Evolutionary conservation across 2,329 filamentous ascomycete species (phyloP).

Genomic region (Fusarium domesticum): DNA sequence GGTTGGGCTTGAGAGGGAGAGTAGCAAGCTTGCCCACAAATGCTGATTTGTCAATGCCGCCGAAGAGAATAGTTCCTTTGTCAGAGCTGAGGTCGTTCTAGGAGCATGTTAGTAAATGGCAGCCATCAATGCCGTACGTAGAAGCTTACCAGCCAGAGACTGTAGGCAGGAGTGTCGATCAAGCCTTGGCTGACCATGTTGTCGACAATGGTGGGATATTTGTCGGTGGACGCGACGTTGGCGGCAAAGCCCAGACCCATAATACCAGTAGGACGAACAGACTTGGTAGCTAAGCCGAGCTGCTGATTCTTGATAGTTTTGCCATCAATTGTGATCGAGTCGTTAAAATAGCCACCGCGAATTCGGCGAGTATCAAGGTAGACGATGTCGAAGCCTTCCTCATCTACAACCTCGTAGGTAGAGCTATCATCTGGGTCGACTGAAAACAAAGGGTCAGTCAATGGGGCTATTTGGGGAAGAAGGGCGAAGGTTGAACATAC

Average conservation of each 20-base stretch:
- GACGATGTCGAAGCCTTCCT: slow-evolving; percentile 53
- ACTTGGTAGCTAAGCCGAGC: slow-evolving; percentile 52
- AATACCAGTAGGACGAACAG: slow-evolving; percentile 52
- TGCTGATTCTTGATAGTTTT: slow-evolving; percentile 48
- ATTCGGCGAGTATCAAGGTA: slow-evolving; percentile 59
- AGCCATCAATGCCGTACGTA: background rate
- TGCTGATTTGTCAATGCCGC: slow-evolving; percentile 73
- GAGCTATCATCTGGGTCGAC: slow-evolving; percentile 45
- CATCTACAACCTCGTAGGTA: slow-evolving; percentile 44
- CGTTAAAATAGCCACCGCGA: slow-evolving; percentile 55
- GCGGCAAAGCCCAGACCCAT: slow-evolving; percentile 57
- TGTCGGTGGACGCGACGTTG: slow-evolving; percentile 43
- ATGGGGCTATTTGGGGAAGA: background rate
- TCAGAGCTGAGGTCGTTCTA: slow-evolving; percentile 60
- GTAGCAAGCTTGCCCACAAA: slow-evolving; percentile 53
- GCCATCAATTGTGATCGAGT: slow-evolving; percentile 52
- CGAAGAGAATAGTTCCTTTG: slow-evolving; percentile 72
- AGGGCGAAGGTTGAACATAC: slow-evolving; percentile 29
- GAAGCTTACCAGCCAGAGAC: slow-evolving; percentile 55
- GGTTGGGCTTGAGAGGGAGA: slow-evolving; percentile 45
- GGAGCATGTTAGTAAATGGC: slow-evolving; percentile 7
- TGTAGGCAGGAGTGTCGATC: slow-evolving; percentile 65
- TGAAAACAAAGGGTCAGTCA: slow-evolving; percentile 11
- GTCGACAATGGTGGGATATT: slow-evolving; percentile 60
- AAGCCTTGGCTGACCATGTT: slow-evolving; percentile 59